Evolutionary conservation across 805 yeast species (phyloP).

Genomic region (Myxozyma sirexii): DNA sequence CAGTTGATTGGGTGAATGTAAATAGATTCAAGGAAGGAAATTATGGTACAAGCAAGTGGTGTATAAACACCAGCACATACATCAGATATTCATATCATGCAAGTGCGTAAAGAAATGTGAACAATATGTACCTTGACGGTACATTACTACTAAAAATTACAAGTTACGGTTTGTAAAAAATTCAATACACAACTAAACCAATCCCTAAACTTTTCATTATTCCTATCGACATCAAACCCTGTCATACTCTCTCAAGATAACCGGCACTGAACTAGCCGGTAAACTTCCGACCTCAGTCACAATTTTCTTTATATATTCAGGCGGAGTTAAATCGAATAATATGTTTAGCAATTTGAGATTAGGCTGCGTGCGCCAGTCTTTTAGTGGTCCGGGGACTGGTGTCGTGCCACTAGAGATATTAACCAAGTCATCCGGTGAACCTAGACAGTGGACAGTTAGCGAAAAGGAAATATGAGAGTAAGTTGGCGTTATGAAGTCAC

Average conservation of each 20-base stretch:
- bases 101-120: too few species aligned
- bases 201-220: not conserved
- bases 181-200: not conserved
- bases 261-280: conserved; percentile 99
- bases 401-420: conserved; percentile 38
- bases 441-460: conserved; percentile 13
- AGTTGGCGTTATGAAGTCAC: not conserved
- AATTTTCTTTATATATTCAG: conserved; percentile 88
- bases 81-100: too few species aligned
- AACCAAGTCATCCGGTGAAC: conserved; percentile 41
- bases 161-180: too few species aligned
- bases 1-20: too few species aligned
- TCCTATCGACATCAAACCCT: not conserved
- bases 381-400: conserved; percentile 31
- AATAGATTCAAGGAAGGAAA: too few species aligned
- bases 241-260: conserved; percentile 89
- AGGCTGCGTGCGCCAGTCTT: conserved; percentile 39
- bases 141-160: too few species aligned
- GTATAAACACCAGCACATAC: too few species aligned
- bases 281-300: conserved; percentile 94
- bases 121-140: too few species aligned
- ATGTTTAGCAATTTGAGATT: conserved; percentile 74
- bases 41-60: too few species aligned
- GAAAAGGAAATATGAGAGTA: not conserved
- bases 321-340: conserved; percentile 93